Base-by-base conservation (phyloP, 805 yeast species). In the Yamadazyma insecticola region DNA sequence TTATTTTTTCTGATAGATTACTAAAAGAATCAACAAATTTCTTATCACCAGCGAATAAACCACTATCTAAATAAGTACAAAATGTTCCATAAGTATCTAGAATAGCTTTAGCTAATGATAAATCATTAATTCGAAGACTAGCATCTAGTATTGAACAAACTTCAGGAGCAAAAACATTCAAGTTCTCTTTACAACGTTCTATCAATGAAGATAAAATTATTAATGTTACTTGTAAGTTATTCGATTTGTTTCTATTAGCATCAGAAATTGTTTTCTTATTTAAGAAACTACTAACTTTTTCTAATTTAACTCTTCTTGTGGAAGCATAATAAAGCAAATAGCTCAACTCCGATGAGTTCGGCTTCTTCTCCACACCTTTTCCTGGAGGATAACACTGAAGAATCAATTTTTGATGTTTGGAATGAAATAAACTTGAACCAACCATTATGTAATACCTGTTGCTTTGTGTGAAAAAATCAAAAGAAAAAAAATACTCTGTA, bases 371-470 rank as follows among this genome's bases (percentile, higher is more conserved):
- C 5, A 73, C 72, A 6, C 78, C 81, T 39, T 87, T 72, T 2
- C 97, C 96, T 2, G 92, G 74, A 5, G 96, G 97, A 55, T 90
- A 90, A 63, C 97, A 92, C 55, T 86, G 95, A 30, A 82, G 72
- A 22, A 92, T 84, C 48, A 89, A 69, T 50, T 85, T 79, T 57
- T 89, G 97, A 56, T 89, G 97, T 53, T 90, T 89, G 2, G 95
- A 84, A 16, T 35, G 32, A 29, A 41, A 41, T 13, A 41, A 15
- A 12, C 17, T 20, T 4, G 21, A n/a, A n/a, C n/a, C n/a, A n/a
- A n/a, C n/a, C n/a, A n/a, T n/a, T n/a, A n/a, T n/a, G 11, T 8
- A 11, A 11, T 7, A 7, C 22, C 7, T 11, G 10, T 7, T 19
- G 7, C 22, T 19, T 7, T 19, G 7, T 7, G 11, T 19, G 22